These are phyloP conservation scores for Vanilla planifolia DNA, from an alignment of 106 monocot species.

Conservation along the genomic window DNA sequence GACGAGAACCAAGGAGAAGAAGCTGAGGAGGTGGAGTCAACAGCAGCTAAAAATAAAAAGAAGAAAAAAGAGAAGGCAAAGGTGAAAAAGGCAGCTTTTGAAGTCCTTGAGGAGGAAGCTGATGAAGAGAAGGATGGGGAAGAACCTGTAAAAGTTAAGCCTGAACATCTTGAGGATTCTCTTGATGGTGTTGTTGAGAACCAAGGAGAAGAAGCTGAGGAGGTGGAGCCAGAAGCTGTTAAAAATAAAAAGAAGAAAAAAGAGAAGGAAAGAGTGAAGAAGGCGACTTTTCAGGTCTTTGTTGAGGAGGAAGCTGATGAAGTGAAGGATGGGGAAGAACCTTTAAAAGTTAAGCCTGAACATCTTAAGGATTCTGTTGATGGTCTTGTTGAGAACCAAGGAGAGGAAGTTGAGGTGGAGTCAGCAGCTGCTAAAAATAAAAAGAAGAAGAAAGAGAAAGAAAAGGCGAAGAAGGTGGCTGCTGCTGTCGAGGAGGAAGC, in stretches of 20 bases:
- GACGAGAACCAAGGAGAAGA: slow-evolving; percentile 40
- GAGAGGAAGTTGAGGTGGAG: slow-evolving; percentile 25
- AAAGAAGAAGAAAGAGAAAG: slow-evolving; percentile 76
- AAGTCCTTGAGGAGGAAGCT: slow-evolving; percentile 7
- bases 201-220: slow-evolving; percentile 46
- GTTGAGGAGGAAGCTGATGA: too few species aligned
- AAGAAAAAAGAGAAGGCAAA: slow-evolving; percentile 77
- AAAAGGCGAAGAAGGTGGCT: slow-evolving; percentile 62
- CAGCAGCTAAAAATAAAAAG: slow-evolving; percentile 72
- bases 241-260: slow-evolving; percentile 77
- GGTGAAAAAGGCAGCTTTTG: slow-evolving; percentile 51
- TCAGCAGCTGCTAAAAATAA: slow-evolving; percentile 70
- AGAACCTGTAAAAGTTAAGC: slow-evolving; percentile 57
- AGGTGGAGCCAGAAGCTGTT: slow-evolving; percentile 32
- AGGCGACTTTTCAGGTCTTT: too few species aligned
- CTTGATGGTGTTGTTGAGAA: slow-evolving; percentile 72
- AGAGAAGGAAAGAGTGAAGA: slow-evolving; percentile 77
- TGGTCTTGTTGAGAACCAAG: slow-evolving; percentile 29
- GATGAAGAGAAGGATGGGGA: slow-evolving; percentile 52
- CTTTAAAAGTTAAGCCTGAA: background rate
- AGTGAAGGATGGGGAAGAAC: slow-evolving; percentile 22
- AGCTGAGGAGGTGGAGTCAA: slow-evolving; percentile 28
- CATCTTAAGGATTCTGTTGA: slow-evolving; percentile 23
- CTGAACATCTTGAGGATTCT: slow-evolving; percentile 83
- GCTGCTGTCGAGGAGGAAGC: slow-evolving; percentile 15